Percentiles rank a stretch among this genome's conserved stretches.
Evolutionary conservation across 1,284 basidiomycete species (phyloP).

Genomic region (Microbotryomycetes sp.): DNA sequence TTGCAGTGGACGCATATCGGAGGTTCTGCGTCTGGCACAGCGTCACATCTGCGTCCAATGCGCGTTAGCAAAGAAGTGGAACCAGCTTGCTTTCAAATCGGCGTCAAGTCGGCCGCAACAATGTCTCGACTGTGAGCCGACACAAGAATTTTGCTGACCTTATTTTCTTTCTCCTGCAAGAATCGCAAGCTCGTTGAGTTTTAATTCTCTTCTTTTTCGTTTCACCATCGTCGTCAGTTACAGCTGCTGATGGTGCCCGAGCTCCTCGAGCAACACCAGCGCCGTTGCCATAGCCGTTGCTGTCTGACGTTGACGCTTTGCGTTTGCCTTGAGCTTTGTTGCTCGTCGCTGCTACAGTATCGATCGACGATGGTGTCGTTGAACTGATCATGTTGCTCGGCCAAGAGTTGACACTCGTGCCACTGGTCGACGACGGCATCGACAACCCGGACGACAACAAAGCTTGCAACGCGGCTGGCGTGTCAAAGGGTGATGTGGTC

Average conservation of each 20-base stretch:
- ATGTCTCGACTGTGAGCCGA: conserved; percentile 35
- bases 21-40: conserved; percentile 64
- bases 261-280: neutral
- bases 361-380: too few species aligned
- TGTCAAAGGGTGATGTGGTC: too few species aligned
- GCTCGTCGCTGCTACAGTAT: too few species aligned
- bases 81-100: too few species aligned
- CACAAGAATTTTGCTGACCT: conserved; percentile 48
- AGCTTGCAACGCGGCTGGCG: too few species aligned
- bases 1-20: conserved; percentile 78
- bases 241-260: too few species aligned
- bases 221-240: neutral
- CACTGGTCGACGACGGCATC: too few species aligned
- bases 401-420: too few species aligned
- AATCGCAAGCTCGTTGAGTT: conserved; percentile 83
- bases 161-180: conserved; percentile 89
- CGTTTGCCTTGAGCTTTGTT: neutral
- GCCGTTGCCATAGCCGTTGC: neutral
- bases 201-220: conserved; percentile 71
- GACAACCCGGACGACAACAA: too few species aligned
- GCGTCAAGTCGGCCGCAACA: too few species aligned
- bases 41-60: conserved; percentile 58
- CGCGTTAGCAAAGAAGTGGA: conserved; percentile 36
- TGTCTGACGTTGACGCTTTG: neutral
- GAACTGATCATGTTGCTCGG: too few species aligned